phyloP scores from a whole-genome alignment of 2,329 filamentous ascomycete genomes.

The Pseudopithomyces chartarum region DNA sequence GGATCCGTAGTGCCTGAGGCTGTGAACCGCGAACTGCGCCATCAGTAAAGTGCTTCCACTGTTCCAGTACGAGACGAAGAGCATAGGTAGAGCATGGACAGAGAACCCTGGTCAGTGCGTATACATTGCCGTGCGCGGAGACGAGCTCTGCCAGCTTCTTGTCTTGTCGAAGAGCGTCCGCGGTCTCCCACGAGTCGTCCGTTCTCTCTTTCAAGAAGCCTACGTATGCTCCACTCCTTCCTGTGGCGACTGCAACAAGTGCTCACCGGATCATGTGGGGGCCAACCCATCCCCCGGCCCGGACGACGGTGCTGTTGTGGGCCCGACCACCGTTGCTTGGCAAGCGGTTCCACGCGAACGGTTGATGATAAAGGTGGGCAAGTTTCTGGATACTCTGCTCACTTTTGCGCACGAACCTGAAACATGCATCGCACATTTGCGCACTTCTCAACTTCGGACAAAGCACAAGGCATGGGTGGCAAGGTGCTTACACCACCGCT shows the following conservation, averaged over 20 bases:
- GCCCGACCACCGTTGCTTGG: slow-evolving; percentile 3
- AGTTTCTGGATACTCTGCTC: not conserved
- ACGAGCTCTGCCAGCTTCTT: not conserved
- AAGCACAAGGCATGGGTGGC: too few relatives aligned
- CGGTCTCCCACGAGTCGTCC: not conserved
- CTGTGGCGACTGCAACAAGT: slow-evolving; percentile 14
- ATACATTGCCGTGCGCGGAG: too few relatives aligned
- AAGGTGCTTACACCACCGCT: too few relatives aligned
- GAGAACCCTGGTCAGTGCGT: not conserved
- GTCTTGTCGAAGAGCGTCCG: not conserved
- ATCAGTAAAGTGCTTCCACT: not conserved
- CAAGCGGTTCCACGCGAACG: slow-evolving; percentile 2
- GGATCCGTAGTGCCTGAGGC: slow-evolving; percentile 9
- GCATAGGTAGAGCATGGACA: not conserved
- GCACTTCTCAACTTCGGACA: not conserved
- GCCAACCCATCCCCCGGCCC: slow-evolving; percentile 3
- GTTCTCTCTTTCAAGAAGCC: slow-evolving; percentile 1
- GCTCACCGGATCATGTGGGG: slow-evolving; percentile 18
- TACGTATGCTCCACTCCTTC: slow-evolving; percentile 8
- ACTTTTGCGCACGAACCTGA: not conserved
- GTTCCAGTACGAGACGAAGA: not conserved
- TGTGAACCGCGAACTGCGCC: slow-evolving; percentile 10
- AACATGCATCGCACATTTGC: slow-evolving; percentile 2
- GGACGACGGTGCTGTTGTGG: slow-evolving; percentile 1
- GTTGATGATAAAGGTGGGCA: slow-evolving; percentile 10